Evolutionary conservation across 2,329 filamentous ascomycete genomes (phyloP).

Genomic region (Ceratocystis papillata): DNA sequence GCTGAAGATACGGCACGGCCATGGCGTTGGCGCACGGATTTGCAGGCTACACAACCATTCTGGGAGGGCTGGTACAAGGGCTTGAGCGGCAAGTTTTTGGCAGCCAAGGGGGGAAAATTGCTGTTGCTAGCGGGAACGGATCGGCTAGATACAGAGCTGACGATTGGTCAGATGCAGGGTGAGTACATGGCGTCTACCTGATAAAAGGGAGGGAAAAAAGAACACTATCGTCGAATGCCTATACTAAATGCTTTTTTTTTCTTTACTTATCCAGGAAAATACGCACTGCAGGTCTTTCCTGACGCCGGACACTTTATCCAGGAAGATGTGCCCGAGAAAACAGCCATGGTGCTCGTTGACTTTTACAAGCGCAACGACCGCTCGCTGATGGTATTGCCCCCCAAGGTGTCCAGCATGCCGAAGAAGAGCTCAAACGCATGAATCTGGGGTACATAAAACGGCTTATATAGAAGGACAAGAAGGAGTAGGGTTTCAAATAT

Average conservation of each 20-base stretch:
- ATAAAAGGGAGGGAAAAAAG: neutral
- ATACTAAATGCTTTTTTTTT: neutral
- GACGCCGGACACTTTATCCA: conserved; percentile 95
- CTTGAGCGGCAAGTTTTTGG: conserved; percentile 77
- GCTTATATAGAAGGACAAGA: neutral
- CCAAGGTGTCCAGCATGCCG: conserved; percentile 72
- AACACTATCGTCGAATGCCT: neutral
- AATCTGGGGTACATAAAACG: neutral
- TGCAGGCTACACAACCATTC: conserved; percentile 72
- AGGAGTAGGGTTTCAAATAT: neutral
- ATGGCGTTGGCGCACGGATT: conserved; percentile 79
- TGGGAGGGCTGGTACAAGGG: conserved; percentile 93
- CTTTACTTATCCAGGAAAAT: conserved; percentile 53
- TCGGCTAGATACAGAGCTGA: conserved; percentile 78
- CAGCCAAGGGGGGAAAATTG: conserved; percentile 70
- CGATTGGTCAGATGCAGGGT: conserved; percentile 97
- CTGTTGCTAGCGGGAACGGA: conserved; percentile 82
- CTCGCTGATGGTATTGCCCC: conserved; percentile 71
- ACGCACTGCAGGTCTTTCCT: conserved; percentile 86
- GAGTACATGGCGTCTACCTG: conserved; percentile 26
- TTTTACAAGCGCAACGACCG: conserved; percentile 89
- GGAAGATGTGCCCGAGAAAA: conserved; percentile 86
- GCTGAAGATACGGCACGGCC: conserved; percentile 32
- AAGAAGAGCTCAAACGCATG: conserved; percentile 39
- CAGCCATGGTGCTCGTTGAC: conserved; percentile 71